A percentile compares a stretch with the other conserved stretches of the same genome.
These are phyloP conservation scores for Kwoniella sp. DNA, from an alignment of 768 basidiomycete species.

Conservation along the genomic window DNA sequence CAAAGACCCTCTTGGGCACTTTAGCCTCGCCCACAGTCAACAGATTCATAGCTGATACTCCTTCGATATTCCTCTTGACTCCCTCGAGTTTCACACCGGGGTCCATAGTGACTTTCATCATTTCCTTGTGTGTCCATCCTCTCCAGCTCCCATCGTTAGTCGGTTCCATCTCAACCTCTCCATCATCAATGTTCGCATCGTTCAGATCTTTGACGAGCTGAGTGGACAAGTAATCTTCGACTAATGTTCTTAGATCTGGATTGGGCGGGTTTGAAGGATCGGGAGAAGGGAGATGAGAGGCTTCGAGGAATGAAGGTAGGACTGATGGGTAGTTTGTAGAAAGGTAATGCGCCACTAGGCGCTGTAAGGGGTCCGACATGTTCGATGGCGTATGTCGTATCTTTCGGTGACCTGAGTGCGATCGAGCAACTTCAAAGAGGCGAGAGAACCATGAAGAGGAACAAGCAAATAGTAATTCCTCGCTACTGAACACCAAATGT, in stretches of 20 bases:
- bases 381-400: too few relatives aligned
- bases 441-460: too few relatives aligned
- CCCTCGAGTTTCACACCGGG: conserved; percentile 38
- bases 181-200: conserved; percentile 2
- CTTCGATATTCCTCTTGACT: conserved; percentile 43
- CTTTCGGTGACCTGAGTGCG: too few relatives aligned
- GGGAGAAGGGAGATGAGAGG: conserved; percentile 29
- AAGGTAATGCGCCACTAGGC: conserved; percentile 48
- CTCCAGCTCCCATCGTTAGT: conserved; percentile 31
- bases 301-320: conserved; percentile 38
- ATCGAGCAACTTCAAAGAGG: too few relatives aligned
- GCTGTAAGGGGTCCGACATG: conserved; percentile 11
- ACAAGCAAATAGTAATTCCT: too few relatives aligned
- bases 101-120: conserved; percentile 25
- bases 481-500: too few relatives aligned
- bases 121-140: conserved; percentile 29
- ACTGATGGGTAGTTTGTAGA: conserved; percentile 40
- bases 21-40: conserved; percentile 32
- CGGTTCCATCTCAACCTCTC: neutral
- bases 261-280: conserved; percentile 32
- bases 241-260: conserved; percentile 48
- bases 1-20: conserved; percentile 44
- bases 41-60: conserved; percentile 45
- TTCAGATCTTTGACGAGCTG: conserved; percentile 19
- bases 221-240: conserved; percentile 36